Evolutionary conservation across 768 basidiomycete species (phyloP).

Genomic region (Mrakia gelida): DNA sequence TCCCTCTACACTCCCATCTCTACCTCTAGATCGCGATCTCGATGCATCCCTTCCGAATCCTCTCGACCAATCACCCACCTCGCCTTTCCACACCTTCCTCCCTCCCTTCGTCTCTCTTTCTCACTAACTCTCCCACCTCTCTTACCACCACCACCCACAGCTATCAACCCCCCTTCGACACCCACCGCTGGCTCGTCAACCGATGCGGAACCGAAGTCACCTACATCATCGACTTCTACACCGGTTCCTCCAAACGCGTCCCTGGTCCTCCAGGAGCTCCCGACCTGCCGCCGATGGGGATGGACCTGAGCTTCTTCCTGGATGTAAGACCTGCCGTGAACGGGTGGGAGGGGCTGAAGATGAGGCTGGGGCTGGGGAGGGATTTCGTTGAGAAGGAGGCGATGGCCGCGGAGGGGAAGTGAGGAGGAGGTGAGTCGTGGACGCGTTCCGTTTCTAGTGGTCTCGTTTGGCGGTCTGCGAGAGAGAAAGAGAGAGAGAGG

Average conservation of each 20-base stretch:
- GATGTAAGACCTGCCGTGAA: constrained; percentile 93
- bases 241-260: constrained; percentile 50
- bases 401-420: neutral
- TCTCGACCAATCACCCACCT: neutral
- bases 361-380: constrained; percentile 65
- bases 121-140: no score
- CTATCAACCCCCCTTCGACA: constrained; percentile 89
- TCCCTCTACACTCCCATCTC: neutral
- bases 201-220: constrained; percentile 82
- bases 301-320: constrained; percentile 62
- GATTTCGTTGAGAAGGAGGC: constrained; percentile 31
- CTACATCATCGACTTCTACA: constrained; percentile 98
- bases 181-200: constrained; percentile 95
- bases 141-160: constrained; percentile 52
- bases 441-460: no score
- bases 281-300: constrained; percentile 56
- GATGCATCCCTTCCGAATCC: neutral
- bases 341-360: constrained; percentile 84
- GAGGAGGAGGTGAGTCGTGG: no score
- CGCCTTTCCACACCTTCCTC: neutral
- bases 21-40: neutral
- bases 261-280: neutral
- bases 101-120: neutral
- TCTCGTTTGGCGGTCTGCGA: no score
- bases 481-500: no score